These are phyloP conservation scores for Emericellopsis atlantica DNA, from an alignment of 2,329 filamentous ascomycete genomes.

Conservation along the genomic window DNA sequence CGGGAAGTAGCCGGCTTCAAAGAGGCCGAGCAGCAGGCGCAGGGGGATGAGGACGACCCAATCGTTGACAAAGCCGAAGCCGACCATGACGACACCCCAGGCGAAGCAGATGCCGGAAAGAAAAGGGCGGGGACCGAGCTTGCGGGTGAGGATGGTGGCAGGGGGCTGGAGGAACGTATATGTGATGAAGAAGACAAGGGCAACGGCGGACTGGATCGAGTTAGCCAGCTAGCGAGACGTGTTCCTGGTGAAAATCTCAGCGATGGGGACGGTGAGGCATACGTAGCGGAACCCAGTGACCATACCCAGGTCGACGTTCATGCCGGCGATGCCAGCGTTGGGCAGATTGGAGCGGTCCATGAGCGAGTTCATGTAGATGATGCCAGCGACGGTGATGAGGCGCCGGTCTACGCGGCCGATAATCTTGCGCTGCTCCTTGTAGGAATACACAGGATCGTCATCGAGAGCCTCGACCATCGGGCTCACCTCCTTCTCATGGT, in stretches of 20 bases:
- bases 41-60: slow-evolving; percentile 32
- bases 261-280: no score
- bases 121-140: slow-evolving; percentile 20
- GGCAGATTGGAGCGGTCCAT: slow-evolving; percentile 35
- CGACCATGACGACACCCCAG: slow-evolving; percentile 31
- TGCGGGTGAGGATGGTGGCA: slow-evolving; percentile 5
- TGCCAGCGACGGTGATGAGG: slow-evolving; percentile 34
- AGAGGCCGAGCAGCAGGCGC: slow-evolving; percentile 36
- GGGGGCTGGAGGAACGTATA: slow-evolving; percentile 5
- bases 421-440: slow-evolving; percentile 10
- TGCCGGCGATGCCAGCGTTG: slow-evolving; percentile 36
- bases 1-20: slow-evolving; percentile 21
- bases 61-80: slow-evolving; percentile 36
- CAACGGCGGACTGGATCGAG: no score
- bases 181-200: slow-evolving; percentile 4
- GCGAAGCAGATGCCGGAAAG: slow-evolving; percentile 23
- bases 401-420: slow-evolving; percentile 8
- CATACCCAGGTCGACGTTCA: slow-evolving; percentile 25
- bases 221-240: no score
- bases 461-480: no score
- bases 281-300: slow-evolving; percentile 32
- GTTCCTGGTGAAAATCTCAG: no score
- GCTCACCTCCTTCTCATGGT: no score
- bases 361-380: slow-evolving; percentile 40
- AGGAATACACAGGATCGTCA: slow-evolving; percentile 6